Conservation (phyloP, 208 protist genomes). For the Angomonas ambiguus region DNA sequence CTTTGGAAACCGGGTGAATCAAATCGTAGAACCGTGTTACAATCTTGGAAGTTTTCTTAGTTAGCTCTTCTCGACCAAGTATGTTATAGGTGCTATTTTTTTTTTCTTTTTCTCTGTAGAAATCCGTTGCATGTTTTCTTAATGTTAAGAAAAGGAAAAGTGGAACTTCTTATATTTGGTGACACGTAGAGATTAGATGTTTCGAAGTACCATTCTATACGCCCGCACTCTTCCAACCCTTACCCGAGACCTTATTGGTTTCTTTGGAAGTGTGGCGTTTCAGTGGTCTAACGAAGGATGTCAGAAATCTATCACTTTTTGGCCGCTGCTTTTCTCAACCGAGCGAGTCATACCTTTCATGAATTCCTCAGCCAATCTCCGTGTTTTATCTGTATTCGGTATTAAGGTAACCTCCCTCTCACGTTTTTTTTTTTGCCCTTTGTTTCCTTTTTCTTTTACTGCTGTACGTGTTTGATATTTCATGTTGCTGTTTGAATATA, state of each 20-base stretch:
- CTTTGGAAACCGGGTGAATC: no score
- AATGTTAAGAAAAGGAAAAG: background rate
- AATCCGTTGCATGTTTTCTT: no score
- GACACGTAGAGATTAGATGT: no score
- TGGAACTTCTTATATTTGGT: background rate
- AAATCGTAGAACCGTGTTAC: no score
- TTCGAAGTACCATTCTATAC: no score
- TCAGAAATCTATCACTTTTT: background rate
- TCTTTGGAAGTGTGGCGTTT: no score
- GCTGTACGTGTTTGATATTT: background rate
- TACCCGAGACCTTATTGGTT: no score
- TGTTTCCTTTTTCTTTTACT: constrained; percentile 6
- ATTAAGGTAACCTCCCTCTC: background rate
- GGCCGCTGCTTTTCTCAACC: background rate
- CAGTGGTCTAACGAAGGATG: no score
- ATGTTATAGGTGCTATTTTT: background rate
- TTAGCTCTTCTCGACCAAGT: background rate
- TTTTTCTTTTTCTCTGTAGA: background rate
- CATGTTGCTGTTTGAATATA: background rate
- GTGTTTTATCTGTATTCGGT: background rate
- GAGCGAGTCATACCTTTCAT: no score
- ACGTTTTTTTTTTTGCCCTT: background rate
- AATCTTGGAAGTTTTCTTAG: no score
- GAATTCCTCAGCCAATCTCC: background rate
- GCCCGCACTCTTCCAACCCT: no score